Evolutionary conservation across 1,284 basidiomycete species (phyloP), one percentile per base, ranked within the genome.

Genomic region (Ceratobasidium sp.): DNA sequence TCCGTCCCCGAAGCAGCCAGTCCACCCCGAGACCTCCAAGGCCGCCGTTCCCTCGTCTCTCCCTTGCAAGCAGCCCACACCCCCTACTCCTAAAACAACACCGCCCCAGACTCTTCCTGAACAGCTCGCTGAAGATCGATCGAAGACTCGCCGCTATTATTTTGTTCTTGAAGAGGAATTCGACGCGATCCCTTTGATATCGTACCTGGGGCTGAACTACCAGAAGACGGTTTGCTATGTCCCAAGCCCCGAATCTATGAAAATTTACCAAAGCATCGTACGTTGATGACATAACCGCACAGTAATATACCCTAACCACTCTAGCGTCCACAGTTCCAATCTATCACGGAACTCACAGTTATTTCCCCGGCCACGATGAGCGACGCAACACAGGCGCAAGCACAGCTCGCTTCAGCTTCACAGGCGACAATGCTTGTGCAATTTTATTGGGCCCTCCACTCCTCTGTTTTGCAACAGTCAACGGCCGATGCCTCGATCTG

Each of bases 101-200:
- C n/a, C n/a, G n/a, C n/a, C n/a, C n/a, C n/a, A n/a, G n/a, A n/a
- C n/a, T n/a, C n/a, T n/a, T n/a, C n/a, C n/a, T n/a, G n/a, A n/a
- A n/a, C n/a, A n/a, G n/a, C n/a, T n/a, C n/a, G n/a, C n/a, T n/a
- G n/a, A n/a, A n/a, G 19, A 46, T 9, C 8, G 8, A 9, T 8
- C 22, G 5, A 62, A 31, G 7, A 4, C 59, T n/a, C 34, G 59
- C 13, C 59, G 14, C 19, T 62, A 62, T 24, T 62, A 41, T 24
- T n/a, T 22, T 11, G 43, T 46, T 46, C 14, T 62, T 14, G n/a
- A n/a, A n/a, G n/a, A n/a, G n/a, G n/a, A n/a, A n/a, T n/a, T n/a
- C n/a, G n/a, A n/a, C n/a, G n/a, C 37, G 6, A 43, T 62, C 39
- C 59, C 59, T 11, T 43, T 62, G 22, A 62, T 62, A 43, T 41